Percentiles rank a stretch among this genome's conserved stretches.
phyloP scores from a whole-genome alignment of 306 rosid species.

The Begonia peltatifolia region DNA sequence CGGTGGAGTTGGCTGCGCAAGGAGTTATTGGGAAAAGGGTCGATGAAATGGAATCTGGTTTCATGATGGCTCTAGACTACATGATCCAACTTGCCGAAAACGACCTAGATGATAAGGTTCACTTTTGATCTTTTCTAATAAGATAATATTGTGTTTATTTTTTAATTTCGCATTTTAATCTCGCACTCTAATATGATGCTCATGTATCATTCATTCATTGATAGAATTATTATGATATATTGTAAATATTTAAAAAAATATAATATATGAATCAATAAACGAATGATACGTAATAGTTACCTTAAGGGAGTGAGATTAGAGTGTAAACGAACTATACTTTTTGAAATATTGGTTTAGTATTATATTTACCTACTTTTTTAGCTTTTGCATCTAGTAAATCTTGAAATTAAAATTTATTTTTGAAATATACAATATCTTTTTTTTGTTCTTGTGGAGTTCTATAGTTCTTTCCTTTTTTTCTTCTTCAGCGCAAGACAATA shows the following conservation, averaged over 20 bases:
- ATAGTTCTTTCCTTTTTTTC: slow-evolving; percentile 2
- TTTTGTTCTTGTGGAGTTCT: not conserved
- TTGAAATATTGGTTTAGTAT: not conserved
- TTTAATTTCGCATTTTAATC: too few relatives aligned
- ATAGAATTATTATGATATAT: too few relatives aligned
- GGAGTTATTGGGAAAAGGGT: slow-evolving; percentile 95
- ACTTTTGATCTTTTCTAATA: slow-evolving; percentile 1
- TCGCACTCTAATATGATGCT: too few relatives aligned
- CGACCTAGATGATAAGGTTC: slow-evolving; percentile 81
- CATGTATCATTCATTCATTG: not conserved
- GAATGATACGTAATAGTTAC: too few relatives aligned
- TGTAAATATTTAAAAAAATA: too few relatives aligned
- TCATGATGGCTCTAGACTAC: slow-evolving; percentile 87
- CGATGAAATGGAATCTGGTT: slow-evolving; percentile 85
- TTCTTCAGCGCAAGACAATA: slow-evolving; percentile 60
- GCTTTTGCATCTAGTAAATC: too few relatives aligned
- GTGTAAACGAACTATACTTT: too few relatives aligned
- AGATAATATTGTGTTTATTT: too few relatives aligned
- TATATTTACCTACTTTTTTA: not conserved
- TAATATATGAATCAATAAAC: too few relatives aligned
- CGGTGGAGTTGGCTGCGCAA: slow-evolving; percentile 93
- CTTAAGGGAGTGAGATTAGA: too few relatives aligned
- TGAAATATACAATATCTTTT: too few relatives aligned
- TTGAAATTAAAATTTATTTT: not conserved
- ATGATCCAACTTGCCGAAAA: slow-evolving; percentile 76